A percentile compares a stretch with the other conserved stretches of the same genome.
Conservation (phyloP, 371 early-diverging fungal species). For the Haplosporangium sp. region DNA sequence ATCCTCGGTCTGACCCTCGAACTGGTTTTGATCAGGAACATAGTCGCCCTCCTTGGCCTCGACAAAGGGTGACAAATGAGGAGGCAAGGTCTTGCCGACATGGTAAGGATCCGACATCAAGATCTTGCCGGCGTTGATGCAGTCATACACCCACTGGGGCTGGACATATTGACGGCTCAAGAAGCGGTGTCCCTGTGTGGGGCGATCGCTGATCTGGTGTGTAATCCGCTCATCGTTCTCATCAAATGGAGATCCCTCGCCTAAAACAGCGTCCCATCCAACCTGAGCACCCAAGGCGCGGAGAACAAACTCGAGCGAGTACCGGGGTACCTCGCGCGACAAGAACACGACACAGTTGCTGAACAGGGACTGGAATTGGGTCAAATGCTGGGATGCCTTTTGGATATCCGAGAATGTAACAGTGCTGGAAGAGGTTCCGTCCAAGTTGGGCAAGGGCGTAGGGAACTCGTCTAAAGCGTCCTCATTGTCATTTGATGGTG, state of each 20-base stretch:
- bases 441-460: conserved; percentile 48
- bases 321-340: conserved; percentile 95
- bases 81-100: conserved; percentile 87
- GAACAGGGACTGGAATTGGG: conserved; percentile 77
- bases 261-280: conserved; percentile 89
- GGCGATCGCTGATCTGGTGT: conserved; percentile 92
- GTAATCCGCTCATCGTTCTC: conserved; percentile 87
- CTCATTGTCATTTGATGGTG: conserved; percentile 5
- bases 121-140: conserved; percentile 86
- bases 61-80: conserved; percentile 96
- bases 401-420: conserved; percentile 69
- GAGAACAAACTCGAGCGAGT: conserved; percentile 93
- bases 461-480: conserved; percentile 65
- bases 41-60: conserved; percentile 88
- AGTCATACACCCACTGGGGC: conserved; percentile 98
- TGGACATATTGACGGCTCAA: conserved; percentile 88
- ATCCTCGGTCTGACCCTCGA: conserved; percentile 61
- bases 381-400: conserved; percentile 63
- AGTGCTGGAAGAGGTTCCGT: conserved; percentile 56
- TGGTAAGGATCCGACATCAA: conserved; percentile 77
- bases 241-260: conserved; percentile 81
- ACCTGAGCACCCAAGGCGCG: conserved; percentile 89
- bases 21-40: conserved; percentile 70
- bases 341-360: conserved; percentile 82
- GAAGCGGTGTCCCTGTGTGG: conserved; percentile 72